These are phyloP conservation scores for Phytophthora pisi DNA, from an alignment of 352 stramenopile genomes.

Conservation along the genomic window DNA sequence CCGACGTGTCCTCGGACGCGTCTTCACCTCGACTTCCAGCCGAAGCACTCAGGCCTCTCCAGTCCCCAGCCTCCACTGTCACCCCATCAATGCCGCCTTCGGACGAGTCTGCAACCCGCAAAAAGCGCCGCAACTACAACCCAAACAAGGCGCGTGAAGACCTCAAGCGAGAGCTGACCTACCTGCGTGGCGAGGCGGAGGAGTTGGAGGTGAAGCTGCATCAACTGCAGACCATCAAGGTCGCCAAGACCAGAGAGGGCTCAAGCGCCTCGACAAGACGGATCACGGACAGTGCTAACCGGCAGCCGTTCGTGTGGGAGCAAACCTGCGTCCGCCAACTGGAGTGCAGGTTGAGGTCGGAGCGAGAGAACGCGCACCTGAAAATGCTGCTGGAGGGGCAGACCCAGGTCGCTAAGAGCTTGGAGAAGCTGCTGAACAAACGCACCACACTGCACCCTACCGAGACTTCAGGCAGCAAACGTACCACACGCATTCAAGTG, in stretches of 20 bases:
- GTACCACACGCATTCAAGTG: slow-evolving; percentile 26
- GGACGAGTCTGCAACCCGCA: background rate
- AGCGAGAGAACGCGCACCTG: slow-evolving; percentile 36
- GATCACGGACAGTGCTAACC: background rate
- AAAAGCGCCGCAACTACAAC: slow-evolving; percentile 30
- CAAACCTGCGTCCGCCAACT: slow-evolving; percentile 27
- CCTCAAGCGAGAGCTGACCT: slow-evolving; percentile 27
- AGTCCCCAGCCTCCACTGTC: background rate
- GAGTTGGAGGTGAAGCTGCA: slow-evolving; percentile 28
- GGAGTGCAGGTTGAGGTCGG: slow-evolving; percentile 15
- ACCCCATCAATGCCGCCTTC: background rate
- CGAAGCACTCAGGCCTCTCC: background rate
- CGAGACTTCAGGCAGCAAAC: slow-evolving; percentile 26
- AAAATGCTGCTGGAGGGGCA: slow-evolving; percentile 29
- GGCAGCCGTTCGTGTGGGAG: slow-evolving; percentile 28
- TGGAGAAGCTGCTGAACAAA: slow-evolving; percentile 38
- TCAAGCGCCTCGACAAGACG: background rate
- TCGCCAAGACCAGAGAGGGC: slow-evolving; percentile 12
- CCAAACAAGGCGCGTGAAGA: slow-evolving; percentile 38
- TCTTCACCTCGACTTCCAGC: slow-evolving; percentile 8
- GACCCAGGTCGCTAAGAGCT: slow-evolving; percentile 26
- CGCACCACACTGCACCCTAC: slow-evolving; percentile 11
- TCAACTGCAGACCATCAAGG: slow-evolving; percentile 20
- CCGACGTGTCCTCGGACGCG: slow-evolving; percentile 13
- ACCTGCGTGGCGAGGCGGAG: slow-evolving; percentile 23